phyloP scores from a whole-genome alignment of 495 filamentous ascomycete species.

The Aspergillus sparsus region DNA sequence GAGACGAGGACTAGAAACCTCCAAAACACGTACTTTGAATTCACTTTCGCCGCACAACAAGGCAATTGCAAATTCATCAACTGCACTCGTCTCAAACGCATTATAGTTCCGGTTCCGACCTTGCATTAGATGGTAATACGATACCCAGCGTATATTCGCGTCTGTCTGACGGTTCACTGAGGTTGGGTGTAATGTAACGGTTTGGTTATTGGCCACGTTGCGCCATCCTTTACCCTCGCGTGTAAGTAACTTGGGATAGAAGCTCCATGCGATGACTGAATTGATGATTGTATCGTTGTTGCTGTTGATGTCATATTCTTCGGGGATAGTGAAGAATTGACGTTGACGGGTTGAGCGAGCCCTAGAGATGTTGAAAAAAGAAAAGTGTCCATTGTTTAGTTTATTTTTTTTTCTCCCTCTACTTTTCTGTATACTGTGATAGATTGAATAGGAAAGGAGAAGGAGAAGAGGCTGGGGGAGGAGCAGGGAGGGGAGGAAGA shows the following conservation, averaged over 20 bases:
- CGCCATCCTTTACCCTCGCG: conserved; percentile 88
- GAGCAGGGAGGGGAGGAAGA: conserved; percentile 25
- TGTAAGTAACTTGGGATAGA: conserved; percentile 89
- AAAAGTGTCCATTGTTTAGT: too few species aligned
- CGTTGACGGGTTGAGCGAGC: conserved; percentile 61
- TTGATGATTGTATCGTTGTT: conserved; percentile 73
- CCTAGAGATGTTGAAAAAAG: conserved; percentile 22
- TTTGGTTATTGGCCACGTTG: conserved; percentile 87
- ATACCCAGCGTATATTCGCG: conserved; percentile 69
- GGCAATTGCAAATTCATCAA: conserved; percentile 77
- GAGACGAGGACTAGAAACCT: neutral
- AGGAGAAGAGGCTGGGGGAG: too few species aligned
- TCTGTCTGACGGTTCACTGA: conserved; percentile 78
- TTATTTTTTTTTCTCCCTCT: neutral
- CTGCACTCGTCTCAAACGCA: conserved; percentile 84
- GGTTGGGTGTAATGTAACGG: conserved; percentile 77
- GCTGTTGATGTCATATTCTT: conserved; percentile 69
- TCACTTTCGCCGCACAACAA: conserved; percentile 85
- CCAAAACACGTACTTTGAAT: conserved; percentile 57
- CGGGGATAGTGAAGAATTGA: conserved; percentile 77
- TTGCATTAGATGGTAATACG: conserved; percentile 97
- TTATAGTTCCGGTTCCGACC: conserved; percentile 76
- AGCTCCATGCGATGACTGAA: conserved; percentile 84
- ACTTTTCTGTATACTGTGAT: neutral
- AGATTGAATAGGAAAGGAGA: too few species aligned